Base-by-base conservation (phyloP, 1,284 basidiomycete genomes). In the Rhizoctonia solani region DNA sequence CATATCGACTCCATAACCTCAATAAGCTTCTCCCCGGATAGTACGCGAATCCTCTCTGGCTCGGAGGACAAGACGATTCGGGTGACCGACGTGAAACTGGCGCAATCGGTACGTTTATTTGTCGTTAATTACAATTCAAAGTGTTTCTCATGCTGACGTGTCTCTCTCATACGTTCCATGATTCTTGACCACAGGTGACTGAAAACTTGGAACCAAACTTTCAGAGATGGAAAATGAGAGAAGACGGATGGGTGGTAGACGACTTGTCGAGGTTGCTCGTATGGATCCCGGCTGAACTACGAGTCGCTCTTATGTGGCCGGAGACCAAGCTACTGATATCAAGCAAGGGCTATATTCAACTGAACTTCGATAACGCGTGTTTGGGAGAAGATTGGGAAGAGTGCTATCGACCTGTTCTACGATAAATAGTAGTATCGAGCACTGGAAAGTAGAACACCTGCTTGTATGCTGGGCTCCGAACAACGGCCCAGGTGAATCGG, bases 231-330 rank as follows among this genome's bases (percentile, higher is more conserved):
- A 27, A 39, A 16, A 3, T 42, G 34, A 11, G 42, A 4, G 16
- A 39, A 11, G 37, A 55, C 27, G 55, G 55, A 8, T 66, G 50
- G 53, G 42, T 47, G 4, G 50, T 54, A 19, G 37, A 39, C 13
- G 34, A 27, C 3, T 21, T 23, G 21, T 14, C 4, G 8, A 54
- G 30, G 25, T 27, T 44, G 4, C 37, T 56, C 8, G 41, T 30
- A 4, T 58, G 55, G 55, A 25, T 44, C 14, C 55, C 55, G 8
- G 3, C 16, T 19, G 55, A 44, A 13, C 3, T 58, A 14, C 19
- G 16, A 9, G 8, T 8, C n/a, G 19, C 19, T 23, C 39, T 55
- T 6, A n/a, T 55, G 21, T 14, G 4, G 9, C 54, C 54, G 11
- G 8, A 23, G 34, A 41, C 21, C 21, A 29, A 19, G 3, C 13